A percentile compares a stretch with the other conserved stretches of the same genome.
Conservation (phyloP, 768 basidiomycete species). For the Lentinus tigrinus region DNA sequence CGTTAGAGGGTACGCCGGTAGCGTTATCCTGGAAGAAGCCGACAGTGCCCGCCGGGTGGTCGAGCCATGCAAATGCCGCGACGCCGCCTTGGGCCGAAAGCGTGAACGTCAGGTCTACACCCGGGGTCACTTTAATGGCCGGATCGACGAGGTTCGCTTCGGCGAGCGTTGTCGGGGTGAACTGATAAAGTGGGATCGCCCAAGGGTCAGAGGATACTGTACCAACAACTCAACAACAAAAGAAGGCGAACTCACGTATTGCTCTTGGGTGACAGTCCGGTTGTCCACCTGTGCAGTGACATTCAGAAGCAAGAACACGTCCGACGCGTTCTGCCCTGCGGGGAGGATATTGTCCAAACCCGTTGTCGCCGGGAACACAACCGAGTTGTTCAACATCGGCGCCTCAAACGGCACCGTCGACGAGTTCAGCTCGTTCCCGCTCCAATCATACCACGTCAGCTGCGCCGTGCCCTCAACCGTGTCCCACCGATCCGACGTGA, state of each 20-base stretch:
- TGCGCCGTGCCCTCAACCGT: constrained; percentile 44
- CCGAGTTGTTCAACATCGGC: constrained; percentile 50
- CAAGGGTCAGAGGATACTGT: not conserved
- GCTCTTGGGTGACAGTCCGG: constrained; percentile 46
- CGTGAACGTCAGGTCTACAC: constrained; percentile 43
- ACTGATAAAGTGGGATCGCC: constrained; percentile 32
- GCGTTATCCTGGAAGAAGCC: constrained; percentile 48
- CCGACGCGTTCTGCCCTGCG: constrained; percentile 34
- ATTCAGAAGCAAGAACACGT: constrained; percentile 54
- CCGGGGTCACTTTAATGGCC: constrained; percentile 36
- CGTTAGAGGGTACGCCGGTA: constrained; percentile 45
- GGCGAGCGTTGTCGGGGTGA: constrained; percentile 50
- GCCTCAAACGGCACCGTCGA: constrained; percentile 40
- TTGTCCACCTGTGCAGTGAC: constrained; percentile 41
- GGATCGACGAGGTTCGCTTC: constrained; percentile 49
- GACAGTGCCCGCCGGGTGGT: constrained; percentile 54
- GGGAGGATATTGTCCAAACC: constrained; percentile 50
- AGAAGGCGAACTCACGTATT: constrained; percentile 49
- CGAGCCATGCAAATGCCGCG: constrained; percentile 58
- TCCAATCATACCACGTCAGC: constrained; percentile 61
- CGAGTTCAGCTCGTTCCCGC: constrained; percentile 39
- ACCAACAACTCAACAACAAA: constrained; percentile 1
- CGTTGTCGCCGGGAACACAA: constrained; percentile 36
- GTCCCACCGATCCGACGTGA: constrained; percentile 53
- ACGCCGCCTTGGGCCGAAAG: constrained; percentile 54